Percentiles rank a stretch among this genome's conserved stretches.
phyloP scores from a whole-genome alignment of 306 rosid genomes.

The Betula pendula region DNA sequence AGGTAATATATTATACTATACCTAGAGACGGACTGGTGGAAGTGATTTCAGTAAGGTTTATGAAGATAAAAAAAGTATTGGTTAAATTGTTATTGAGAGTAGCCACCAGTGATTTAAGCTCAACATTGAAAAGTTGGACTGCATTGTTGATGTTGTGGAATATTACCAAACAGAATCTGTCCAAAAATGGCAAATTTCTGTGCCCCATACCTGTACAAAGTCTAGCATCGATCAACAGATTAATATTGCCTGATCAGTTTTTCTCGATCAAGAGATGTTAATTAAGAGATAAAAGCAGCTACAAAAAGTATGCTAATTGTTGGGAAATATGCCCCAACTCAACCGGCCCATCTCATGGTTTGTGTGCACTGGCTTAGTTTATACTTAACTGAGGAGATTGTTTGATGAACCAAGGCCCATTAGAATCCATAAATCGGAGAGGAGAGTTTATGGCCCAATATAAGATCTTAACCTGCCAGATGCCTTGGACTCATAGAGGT shows the following conservation, averaged over 20 bases:
- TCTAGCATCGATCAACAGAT: background rate
- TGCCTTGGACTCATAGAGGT: too few species aligned
- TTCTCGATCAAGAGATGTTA: too few species aligned
- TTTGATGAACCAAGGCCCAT: too few species aligned
- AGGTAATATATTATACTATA: background rate
- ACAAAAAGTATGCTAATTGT: too few species aligned
- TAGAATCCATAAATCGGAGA: too few species aligned
- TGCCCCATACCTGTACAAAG: conserved; percentile 20
- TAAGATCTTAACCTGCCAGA: too few species aligned
- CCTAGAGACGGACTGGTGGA: background rate
- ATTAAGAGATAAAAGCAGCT: too few species aligned
- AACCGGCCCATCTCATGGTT: too few species aligned
- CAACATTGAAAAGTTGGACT: background rate
- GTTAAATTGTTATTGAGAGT: background rate
- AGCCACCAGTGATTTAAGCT: background rate
- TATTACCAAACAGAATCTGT: background rate
- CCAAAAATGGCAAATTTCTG: conserved; percentile 25
- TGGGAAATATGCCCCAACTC: too few species aligned
- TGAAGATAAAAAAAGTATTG: background rate
- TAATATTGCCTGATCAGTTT: background rate
- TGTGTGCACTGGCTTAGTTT: too few species aligned
- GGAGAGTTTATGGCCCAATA: too few species aligned
- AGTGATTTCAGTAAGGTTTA: background rate
- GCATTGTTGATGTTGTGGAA: background rate
- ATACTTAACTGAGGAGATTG: too few species aligned